Conservation (phyloP, 108 stramenopile species). For the Seminavis robusta region DNA sequence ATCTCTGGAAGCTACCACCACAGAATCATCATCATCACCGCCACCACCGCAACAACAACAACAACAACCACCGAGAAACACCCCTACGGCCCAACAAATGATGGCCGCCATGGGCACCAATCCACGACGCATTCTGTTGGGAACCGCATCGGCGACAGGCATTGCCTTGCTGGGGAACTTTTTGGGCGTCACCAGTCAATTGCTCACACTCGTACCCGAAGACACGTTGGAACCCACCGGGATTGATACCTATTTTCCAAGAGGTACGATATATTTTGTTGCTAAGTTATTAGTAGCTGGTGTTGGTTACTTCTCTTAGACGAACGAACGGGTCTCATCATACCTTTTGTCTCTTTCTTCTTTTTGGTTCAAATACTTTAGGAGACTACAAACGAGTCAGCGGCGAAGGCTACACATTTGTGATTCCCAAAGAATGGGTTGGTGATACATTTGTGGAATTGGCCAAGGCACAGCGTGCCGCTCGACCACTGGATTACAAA, state of each 20-base stretch:
- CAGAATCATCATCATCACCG: too few relatives aligned
- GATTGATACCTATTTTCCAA: conserved; percentile 66
- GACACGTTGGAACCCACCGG: conserved; percentile 50
- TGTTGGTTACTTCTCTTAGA: too few relatives aligned
- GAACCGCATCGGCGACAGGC: conserved; percentile 35
- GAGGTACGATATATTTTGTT: conserved; percentile 7
- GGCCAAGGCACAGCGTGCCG: conserved; percentile 59
- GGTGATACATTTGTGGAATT: conserved; percentile 68
- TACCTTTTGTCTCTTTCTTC: not conserved
- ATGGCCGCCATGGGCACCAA: conserved; percentile 67
- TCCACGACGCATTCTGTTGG: conserved; percentile 54
- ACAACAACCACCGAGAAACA: too few relatives aligned
- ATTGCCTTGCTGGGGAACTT: conserved; percentile 74
- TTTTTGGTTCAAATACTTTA: not conserved
- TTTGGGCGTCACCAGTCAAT: conserved; percentile 58
- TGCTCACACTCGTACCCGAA: conserved; percentile 51
- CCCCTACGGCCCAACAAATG: conserved; percentile 13
- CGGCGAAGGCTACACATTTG: conserved; percentile 51
- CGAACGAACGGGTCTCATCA: not conserved
- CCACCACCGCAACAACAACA: too few relatives aligned
- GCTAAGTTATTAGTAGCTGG: not conserved
- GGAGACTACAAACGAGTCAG: conserved; percentile 58
- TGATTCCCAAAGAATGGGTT: conserved; percentile 82
- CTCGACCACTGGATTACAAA: conserved; percentile 48
- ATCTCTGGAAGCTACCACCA: too few relatives aligned